Conservation (phyloP, 2,329 filamentous ascomycete species). For the Neofusicoccum cordaticola region DNA sequence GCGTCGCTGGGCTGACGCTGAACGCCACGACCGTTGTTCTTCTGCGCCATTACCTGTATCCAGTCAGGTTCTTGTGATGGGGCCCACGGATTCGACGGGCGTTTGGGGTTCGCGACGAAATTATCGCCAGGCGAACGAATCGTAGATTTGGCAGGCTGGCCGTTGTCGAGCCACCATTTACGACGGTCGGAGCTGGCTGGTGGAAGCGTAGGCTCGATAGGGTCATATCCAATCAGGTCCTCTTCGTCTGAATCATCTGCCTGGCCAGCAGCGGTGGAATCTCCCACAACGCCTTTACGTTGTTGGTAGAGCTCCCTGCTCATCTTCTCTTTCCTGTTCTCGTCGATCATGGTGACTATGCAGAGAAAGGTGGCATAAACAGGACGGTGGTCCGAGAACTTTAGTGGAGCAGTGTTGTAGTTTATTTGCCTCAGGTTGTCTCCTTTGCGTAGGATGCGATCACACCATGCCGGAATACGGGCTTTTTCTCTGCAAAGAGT, state of each 20-base stretch:
- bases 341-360: conserved; percentile 75
- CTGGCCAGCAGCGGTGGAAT: conserved; percentile 55
- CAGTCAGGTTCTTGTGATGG: conserved; percentile 76
- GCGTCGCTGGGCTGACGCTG: conserved; percentile 6
- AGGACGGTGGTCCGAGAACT: conserved; percentile 93
- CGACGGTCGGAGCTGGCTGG: conserved; percentile 60
- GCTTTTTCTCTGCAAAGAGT: conserved; percentile 64
- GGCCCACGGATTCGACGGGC: conserved; percentile 78
- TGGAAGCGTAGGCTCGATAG: conserved; percentile 73
- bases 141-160: conserved; percentile 71
- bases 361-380: conserved; percentile 90
- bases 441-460: conserved; percentile 86
- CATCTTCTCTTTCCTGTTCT: conserved; percentile 67
- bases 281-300: conserved; percentile 64
- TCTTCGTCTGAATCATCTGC: conserved; percentile 69
- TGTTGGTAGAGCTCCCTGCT: conserved; percentile 71
- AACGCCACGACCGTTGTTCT: not conserved
- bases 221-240: conserved; percentile 76
- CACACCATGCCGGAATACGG: conserved; percentile 95
- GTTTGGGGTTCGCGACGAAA: conserved; percentile 67
- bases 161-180: conserved; percentile 66
- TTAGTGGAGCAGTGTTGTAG: conserved; percentile 78
- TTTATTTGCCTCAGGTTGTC: conserved; percentile 75
- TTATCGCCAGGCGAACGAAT: conserved; percentile 63
- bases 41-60: conserved; percentile 52